Conservation (phyloP, 2,329 filamentous ascomycete species). For the Emydomyces testavorans region DNA sequence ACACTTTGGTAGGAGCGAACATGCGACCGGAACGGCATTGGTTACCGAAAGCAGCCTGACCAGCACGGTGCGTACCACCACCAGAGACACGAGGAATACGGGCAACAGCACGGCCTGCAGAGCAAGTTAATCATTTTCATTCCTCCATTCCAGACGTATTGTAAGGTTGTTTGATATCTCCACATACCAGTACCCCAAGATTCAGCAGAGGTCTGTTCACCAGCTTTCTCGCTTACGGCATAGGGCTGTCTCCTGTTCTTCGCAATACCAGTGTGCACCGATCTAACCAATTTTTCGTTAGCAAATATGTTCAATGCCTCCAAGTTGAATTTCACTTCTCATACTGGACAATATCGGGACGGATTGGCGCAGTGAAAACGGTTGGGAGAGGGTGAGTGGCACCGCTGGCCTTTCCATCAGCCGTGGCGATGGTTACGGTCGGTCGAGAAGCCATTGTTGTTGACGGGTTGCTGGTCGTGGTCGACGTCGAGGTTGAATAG, state of each 20-base stretch:
- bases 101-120: constrained; percentile 86
- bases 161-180: constrained; percentile 21
- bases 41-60: constrained; percentile 99
- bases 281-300: constrained; percentile 36
- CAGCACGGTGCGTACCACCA: constrained; percentile 99
- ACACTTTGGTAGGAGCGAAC: constrained; percentile 99
- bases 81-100: constrained; percentile 99
- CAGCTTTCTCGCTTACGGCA: constrained; percentile 99
- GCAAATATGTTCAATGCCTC: constrained; percentile 14
- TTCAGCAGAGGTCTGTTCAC: constrained; percentile 99
- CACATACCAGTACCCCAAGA: constrained; percentile 97
- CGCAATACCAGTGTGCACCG: constrained; percentile 93
- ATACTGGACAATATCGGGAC: constrained; percentile 97
- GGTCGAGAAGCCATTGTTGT: constrained; percentile 81
- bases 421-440: constrained; percentile 93
- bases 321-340: constrained; percentile 25
- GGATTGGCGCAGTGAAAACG: constrained; percentile 96
- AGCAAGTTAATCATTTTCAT: constrained; percentile 13
- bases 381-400: constrained; percentile 84
- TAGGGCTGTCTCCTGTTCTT: constrained; percentile 99
- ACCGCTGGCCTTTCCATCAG: constrained; percentile 85
- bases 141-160: constrained; percentile 11
- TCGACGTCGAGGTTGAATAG: constrained; percentile 13
- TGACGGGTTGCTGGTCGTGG: constrained; percentile 28
- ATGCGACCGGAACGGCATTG: constrained; percentile 99